Evolutionary conservation across 148 eudicot species (phyloP), one percentile per base, ranked within the genome.

Genomic region (Vaccinium macrocarpon): DNA sequence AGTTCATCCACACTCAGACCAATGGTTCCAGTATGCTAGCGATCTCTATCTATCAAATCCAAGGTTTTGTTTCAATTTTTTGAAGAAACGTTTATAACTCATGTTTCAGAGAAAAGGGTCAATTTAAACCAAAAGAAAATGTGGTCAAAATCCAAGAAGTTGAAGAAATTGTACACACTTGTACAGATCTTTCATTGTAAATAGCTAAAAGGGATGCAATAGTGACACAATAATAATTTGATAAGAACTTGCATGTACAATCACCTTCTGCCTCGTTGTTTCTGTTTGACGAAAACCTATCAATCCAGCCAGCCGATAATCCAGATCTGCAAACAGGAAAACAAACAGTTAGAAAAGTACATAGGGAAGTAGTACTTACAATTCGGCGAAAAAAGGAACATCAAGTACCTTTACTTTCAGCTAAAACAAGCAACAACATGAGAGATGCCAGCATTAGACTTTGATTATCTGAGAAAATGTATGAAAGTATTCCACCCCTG

Each of bases 361-460:
- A 16, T 27, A 21, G 19, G 70, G 70, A 78, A 35, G 38, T 53
- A 51, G 23, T 38, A 27, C 49, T 5, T 7, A 73, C 3, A 46
- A 4, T 8, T 6, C 29, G 21, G 76, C 23, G n/a, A 23, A 77
- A 52, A 50, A 27, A n/a, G 13, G 56, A 76, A 35, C 81, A 25
- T n/a, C 53, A 75, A 64, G 64, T 85, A 89, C 93, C 91, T 82
- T 84, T 66, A 87, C 85, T 89, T 90, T 89, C 93, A 64, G 89
- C 88, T 83, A 91, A 82, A 82, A 91, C 80, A 80, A 91, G 85
- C 81, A 89, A 89, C 51, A 91, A 82, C 90, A 91, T 84, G 83
- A 91, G 89, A 56, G 93, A 87, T 38, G 89, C 89, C 52, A 89
- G 86, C 73, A 84, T 75, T 29, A 80, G 86, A 75, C 78, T 76